Base-by-base conservation (phyloP, 495 filamentous ascomycete genomes). In the Geoglossum glabrum region DNA sequence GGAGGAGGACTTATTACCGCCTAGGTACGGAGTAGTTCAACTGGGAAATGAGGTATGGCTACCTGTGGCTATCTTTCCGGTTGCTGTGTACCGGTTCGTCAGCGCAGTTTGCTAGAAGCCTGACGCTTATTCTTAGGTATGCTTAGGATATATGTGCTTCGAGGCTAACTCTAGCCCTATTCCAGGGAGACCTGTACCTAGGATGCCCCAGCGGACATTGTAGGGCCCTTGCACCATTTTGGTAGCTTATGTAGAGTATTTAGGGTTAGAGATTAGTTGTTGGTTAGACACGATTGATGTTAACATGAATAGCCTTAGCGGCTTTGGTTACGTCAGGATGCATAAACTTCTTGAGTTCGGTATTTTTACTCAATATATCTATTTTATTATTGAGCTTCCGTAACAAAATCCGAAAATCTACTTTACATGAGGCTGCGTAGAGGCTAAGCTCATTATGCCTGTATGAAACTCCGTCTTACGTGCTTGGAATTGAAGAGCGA, bases 51-150 rank as follows among this genome's bases (percentile, higher is more conserved):
- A 15, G 45, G 31, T 27, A 38, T 45, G 70, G 73, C 65, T 70
- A 85, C 83, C 76, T 66, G 81, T 74, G 30, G 86, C 86, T 60
- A 92, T 90, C 66, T n/a, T n/a, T 83, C 86, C 86, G 23, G 86
- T 90, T 63, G 86, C 86, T 74, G 66, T 61, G 57, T 55, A 62
- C 28, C n/a, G 52, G 19, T 33, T 54, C 15, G 25, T 34, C 31
- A 30, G 26, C 51, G 17, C n/a, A n/a, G n/a, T n/a, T n/a, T n/a
- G n/a, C n/a, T n/a, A n/a, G n/a, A n/a, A n/a, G n/a, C n/a, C n/a
- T n/a, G n/a, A n/a, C n/a, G n/a, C n/a, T n/a, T n/a, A n/a, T n/a
- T n/a, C n/a, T n/a, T n/a, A n/a, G n/a, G n/a, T 9, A 7, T 27
- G 26, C 26, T 33, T 40, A 7, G 23, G n/a, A 30, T 5, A 3